Evolutionary conservation across 768 basidiomycete genomes (phyloP), one percentile per base, ranked within the genome.

Genomic region (Exsudoporus frostii): DNA sequence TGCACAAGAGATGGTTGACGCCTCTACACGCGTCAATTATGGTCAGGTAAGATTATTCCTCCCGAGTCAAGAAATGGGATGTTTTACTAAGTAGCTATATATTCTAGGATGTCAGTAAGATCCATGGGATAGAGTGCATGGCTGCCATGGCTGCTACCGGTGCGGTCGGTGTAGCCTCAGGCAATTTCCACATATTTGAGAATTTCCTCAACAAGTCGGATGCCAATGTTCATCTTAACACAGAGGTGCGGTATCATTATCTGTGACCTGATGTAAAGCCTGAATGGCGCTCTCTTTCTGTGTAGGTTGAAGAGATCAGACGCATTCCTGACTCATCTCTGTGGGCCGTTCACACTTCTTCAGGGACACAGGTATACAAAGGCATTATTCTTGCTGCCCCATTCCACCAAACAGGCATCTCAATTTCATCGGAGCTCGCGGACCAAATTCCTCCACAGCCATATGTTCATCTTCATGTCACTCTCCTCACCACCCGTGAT

Each of bases 381-480:
- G 84, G 83, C 3, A 80, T 98, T 51, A 85, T 98, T 64, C 75
- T 97, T 49, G 93, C 94, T 2, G 86, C 92, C 2, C 96, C 96
- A 3, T 89, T 84, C 75, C 84, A 90, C 69, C 82, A 78, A 25
- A 79, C 88, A 2, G 72, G 71, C 14, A 86, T 91, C 56, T 62
- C 64, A 6, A 67, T 89, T 24, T 77, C 85, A 5, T 47, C 67
- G 6, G 63, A 78, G 17, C 66, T 87, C 29, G 65, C 79, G 5
- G 68, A 75, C 4, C 75, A 75, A 43, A 80, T 93, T 30, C 85
- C 86, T 2, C 63, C 74, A 34, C 87, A 90, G 58, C 83, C 85
- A 20, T 97, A 96, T 65, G 79, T 92, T 43, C 82, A 79, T 58
- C 82, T 98, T 2, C 90, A 95, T 65, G 93, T 96, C 46, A 97